phyloP scores from a whole-genome alignment of 768 basidiomycete species.

The Hygrophorus pudorinus region DNA sequence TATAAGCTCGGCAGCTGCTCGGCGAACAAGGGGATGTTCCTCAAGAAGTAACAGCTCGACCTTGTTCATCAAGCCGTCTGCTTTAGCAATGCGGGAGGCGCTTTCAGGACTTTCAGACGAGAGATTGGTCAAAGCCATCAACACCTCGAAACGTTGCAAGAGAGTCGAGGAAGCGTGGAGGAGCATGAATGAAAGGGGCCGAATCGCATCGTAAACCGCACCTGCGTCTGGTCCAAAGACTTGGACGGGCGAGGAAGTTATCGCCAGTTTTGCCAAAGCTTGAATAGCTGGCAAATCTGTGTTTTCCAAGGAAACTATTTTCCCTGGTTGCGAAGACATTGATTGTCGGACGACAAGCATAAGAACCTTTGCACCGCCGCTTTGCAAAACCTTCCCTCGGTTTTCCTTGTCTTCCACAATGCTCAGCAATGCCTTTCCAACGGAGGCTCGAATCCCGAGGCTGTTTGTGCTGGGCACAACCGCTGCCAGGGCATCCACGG shows the following conservation, averaged over 20 bases:
- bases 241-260: constrained; percentile 82
- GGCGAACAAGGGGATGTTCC: constrained; percentile 70
- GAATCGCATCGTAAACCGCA: constrained; percentile 71
- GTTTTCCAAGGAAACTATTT: constrained; percentile 26
- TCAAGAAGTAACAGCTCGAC: constrained; percentile 72
- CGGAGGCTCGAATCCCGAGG: constrained; percentile 42
- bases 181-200: constrained; percentile 68
- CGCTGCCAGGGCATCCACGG: constrained; percentile 48
- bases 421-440: constrained; percentile 56
- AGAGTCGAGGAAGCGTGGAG: constrained; percentile 57
- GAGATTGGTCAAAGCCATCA: constrained; percentile 96
- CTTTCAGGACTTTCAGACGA: constrained; percentile 65
- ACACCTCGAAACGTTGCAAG: constrained; percentile 81
- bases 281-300: constrained; percentile 61
- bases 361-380: constrained; percentile 67
- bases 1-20: constrained; percentile 83
- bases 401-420: constrained; percentile 72
- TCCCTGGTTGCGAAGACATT: constrained; percentile 16
- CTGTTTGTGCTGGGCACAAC: constrained; percentile 55
- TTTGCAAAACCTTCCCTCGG: constrained; percentile 65
- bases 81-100: constrained; percentile 55
- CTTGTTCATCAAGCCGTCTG: constrained; percentile 50
- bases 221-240: constrained; percentile 83
- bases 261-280: constrained; percentile 85
- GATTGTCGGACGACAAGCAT: constrained; percentile 44